Percentiles rank a stretch among this genome's conserved stretches.
Evolutionary conservation across 1,139 yeast genomes (phyloP).

Genomic region (Zhuliangozyma blackwelliae): DNA sequence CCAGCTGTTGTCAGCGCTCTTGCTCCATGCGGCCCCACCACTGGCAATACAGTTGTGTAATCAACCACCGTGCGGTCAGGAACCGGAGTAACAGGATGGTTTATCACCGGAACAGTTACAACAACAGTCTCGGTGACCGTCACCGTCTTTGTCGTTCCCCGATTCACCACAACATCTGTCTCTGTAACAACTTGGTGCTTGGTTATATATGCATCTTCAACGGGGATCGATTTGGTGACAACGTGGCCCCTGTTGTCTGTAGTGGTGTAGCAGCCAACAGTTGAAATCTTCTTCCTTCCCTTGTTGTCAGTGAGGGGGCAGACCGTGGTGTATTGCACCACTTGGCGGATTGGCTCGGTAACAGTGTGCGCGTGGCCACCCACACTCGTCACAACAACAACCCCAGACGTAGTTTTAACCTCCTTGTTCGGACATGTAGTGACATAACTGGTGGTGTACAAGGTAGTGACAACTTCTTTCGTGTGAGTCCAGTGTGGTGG

Average conservation of each 20-base stretch:
- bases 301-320: not conserved
- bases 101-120: no score
- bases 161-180: not conserved
- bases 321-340: not conserved
- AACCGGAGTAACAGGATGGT: not conserved
- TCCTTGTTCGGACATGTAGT: not conserved
- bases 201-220: not conserved
- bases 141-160: no score
- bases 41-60: constrained; percentile 1
- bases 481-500: no score
- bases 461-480: not conserved
- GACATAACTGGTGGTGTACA: constrained; percentile 1
- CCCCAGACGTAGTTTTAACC: not conserved
- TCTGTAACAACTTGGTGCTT: not conserved
- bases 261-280: not conserved
- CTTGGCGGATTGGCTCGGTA: not conserved
- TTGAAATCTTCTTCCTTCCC: not conserved
- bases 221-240: not conserved
- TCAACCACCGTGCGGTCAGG: constrained; percentile 1
- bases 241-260: not conserved
- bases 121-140: no score
- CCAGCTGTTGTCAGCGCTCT: constrained; percentile 1
- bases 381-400: constrained; percentile 1
- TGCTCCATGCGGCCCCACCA: not conserved
- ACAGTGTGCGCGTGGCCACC: not conserved